These are phyloP conservation scores for Rhazya stricta DNA, from an alignment of 257 asterid genomes.

Conservation along the genomic window DNA sequence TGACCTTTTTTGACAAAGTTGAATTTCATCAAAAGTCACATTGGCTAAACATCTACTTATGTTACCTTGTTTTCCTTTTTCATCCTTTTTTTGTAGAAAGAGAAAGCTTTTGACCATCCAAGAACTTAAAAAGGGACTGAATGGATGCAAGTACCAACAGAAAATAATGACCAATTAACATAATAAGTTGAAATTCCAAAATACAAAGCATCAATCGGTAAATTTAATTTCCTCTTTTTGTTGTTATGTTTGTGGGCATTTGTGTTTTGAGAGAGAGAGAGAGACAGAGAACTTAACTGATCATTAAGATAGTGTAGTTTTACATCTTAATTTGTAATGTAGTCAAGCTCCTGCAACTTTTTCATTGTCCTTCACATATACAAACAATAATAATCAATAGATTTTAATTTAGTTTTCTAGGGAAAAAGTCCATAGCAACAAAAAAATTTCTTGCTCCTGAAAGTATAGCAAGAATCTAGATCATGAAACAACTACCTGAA, in stretches of 20 bases:
- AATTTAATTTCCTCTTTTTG: no score
- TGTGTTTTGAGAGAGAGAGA: neutral
- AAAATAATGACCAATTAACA: no score
- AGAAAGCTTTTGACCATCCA: neutral
- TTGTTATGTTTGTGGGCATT: neutral
- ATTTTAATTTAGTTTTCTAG: no score
- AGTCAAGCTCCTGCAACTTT: slow-evolving; percentile 36
- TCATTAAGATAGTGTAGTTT: slow-evolving; percentile 44
- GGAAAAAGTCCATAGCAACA: neutral
- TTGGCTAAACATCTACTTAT: no score
- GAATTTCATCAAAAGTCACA: no score
- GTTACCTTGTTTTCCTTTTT: no score
- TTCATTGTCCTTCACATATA: slow-evolving; percentile 39
- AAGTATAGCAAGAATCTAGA: neutral
- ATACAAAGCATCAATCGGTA: no score
- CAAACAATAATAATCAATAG: neutral
- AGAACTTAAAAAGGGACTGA: neutral
- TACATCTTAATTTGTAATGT: slow-evolving; percentile 44
- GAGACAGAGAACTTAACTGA: slow-evolving; percentile 38
- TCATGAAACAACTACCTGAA: slow-evolving; percentile 40
- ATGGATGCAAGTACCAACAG: neutral
- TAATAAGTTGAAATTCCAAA: no score
- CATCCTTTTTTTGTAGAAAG: neutral
- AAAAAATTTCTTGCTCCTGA: neutral
- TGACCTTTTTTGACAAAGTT: no score